phyloP scores from a whole-genome alignment of 192 early-diverging fungal genomes.

The Linnemannia elongata region DNA sequence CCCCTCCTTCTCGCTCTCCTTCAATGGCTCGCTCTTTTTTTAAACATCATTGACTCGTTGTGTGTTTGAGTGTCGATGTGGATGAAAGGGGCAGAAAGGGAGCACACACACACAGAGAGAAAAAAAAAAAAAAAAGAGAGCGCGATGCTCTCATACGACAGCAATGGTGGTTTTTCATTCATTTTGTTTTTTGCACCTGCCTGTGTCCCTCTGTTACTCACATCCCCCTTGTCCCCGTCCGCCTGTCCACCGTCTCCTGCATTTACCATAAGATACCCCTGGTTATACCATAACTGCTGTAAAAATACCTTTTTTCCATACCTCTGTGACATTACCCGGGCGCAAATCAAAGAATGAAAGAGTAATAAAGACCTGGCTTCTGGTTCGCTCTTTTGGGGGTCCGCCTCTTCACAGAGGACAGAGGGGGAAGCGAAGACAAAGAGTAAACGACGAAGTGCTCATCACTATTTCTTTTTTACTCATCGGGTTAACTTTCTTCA shows the following conservation, averaged over 20 bases:
- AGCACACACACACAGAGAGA: too few species aligned
- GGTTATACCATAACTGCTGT: neutral
- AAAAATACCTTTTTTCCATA: neutral
- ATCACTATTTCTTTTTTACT: neutral
- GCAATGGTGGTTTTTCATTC: neutral
- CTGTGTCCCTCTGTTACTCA: neutral
- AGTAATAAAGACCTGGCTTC: neutral
- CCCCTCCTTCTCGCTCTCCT: too few species aligned
- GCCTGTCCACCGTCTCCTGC: too few species aligned
- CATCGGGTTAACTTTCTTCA: constrained; percentile 11
- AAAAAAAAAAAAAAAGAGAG: neutral
- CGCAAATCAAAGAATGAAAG: neutral
- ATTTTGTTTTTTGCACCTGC: neutral
- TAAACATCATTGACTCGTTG: neutral
- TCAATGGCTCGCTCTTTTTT: neutral
- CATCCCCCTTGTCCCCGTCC: too few species aligned
- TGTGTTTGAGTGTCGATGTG: neutral
- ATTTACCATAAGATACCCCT: neutral
- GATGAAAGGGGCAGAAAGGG: neutral
- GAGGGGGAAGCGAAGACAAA: neutral
- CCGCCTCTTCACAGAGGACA: neutral
- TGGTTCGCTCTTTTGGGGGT: constrained; percentile 4
- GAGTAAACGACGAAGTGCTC: neutral
- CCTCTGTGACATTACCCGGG: neutral
- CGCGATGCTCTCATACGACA: neutral